A percentile compares a stretch with the other conserved stretches of the same genome.
Evolutionary conservation across 768 basidiomycete species (phyloP).

Genomic region (Basidioascus undulatus): DNA sequence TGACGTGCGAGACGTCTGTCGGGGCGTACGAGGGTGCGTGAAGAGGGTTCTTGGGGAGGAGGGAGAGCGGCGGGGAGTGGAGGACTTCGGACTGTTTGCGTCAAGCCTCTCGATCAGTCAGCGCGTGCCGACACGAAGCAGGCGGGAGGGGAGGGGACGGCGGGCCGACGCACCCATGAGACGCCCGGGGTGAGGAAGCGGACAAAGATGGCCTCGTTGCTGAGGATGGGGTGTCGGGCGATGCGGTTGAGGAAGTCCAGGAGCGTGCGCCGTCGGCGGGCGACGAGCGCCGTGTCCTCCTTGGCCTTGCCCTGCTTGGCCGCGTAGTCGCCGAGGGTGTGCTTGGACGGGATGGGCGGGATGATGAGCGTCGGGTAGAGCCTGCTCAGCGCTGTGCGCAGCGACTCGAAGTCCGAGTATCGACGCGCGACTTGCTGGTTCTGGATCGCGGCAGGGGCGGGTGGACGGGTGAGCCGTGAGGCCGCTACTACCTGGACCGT

Average conservation of each 20-base stretch:
- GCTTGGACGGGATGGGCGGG: constrained; percentile 92
- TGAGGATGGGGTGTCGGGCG: constrained; percentile 75
- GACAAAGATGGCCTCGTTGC: constrained; percentile 88
- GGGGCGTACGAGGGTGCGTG: constrained; percentile 91
- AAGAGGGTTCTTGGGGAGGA: constrained; percentile 81
- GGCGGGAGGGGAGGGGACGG: background rate
- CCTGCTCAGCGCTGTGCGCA: constrained; percentile 55
- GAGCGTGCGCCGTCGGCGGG: constrained; percentile 75
- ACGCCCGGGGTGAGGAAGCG: constrained; percentile 87
- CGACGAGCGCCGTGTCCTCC: constrained; percentile 79
- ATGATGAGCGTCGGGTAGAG: constrained; percentile 91
- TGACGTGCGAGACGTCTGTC: constrained; percentile 44
- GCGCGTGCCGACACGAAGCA: background rate
- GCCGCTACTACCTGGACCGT: constrained; percentile 43
- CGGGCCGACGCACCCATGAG: constrained; percentile 48
- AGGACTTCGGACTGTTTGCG: constrained; percentile 54
- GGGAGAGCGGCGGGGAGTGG: constrained; percentile 71
- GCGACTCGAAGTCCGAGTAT: constrained; percentile 92
- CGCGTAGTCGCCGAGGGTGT: constrained; percentile 85
- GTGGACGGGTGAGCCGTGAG: background rate
- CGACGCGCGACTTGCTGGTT: constrained; percentile 59
- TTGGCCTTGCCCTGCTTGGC: constrained; percentile 91
- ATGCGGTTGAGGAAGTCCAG: constrained; percentile 84
- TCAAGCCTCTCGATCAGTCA: constrained; percentile 3
- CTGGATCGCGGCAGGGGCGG: constrained; percentile 24